Conservation (phyloP, 2,329 filamentous ascomycete species). For the Neodidymelliopsis sp. region DNA sequence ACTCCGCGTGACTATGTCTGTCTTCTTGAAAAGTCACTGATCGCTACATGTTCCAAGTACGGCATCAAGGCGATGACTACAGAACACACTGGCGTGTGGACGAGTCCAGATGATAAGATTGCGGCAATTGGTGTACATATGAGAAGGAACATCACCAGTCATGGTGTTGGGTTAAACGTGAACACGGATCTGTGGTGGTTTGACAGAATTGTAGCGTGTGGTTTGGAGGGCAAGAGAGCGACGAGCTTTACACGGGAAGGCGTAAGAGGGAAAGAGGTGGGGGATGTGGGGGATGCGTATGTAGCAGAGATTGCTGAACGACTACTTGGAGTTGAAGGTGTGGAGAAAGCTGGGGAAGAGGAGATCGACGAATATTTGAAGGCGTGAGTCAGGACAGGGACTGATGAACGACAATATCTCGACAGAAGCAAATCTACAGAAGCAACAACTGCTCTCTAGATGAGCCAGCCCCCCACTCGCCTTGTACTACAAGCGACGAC, state of each 20-base stretch:
- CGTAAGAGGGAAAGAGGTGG: conserved; percentile 44
- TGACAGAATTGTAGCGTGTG: conserved; percentile 86
- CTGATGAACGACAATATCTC: neutral
- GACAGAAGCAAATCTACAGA: too few species aligned
- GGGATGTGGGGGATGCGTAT: conserved; percentile 51
- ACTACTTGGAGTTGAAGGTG: conserved; percentile 30
- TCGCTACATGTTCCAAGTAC: conserved; percentile 67
- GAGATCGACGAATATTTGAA: conserved; percentile 22
- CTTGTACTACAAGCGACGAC: neutral
- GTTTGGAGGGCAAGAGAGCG: conserved; percentile 77
- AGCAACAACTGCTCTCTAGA: too few species aligned
- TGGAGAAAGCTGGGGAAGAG: conserved; percentile 26
- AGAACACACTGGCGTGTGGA: conserved; percentile 86
- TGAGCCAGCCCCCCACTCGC: too few species aligned
- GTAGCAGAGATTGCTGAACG: conserved; percentile 49
- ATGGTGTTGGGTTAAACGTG: conserved; percentile 86
- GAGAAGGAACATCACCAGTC: conserved; percentile 79
- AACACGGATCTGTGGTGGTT: conserved; percentile 69
- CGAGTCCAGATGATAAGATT: conserved; percentile 68
- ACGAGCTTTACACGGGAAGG: conserved; percentile 74
- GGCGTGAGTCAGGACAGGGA: neutral
- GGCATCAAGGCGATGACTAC: conserved; percentile 69
- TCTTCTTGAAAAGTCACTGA: conserved; percentile 78
- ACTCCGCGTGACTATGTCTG: conserved; percentile 79
- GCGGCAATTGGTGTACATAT: conserved; percentile 93